Conservation (phyloP, 2,329 filamentous ascomycete genomes). For the Alternaria viburni region DNA sequence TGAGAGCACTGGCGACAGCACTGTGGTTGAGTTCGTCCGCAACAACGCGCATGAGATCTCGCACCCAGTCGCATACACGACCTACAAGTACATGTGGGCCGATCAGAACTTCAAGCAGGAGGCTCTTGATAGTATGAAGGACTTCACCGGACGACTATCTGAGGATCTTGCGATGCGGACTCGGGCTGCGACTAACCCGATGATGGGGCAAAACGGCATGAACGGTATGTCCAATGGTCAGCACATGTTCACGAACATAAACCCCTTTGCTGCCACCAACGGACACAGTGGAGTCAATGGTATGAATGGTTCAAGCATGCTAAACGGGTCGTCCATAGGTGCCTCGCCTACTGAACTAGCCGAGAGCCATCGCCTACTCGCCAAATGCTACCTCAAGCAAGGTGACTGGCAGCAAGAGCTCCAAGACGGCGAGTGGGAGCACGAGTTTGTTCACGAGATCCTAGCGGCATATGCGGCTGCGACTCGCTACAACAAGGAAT, state of each 20-base stretch:
- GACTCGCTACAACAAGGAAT: slow-evolving; percentile 90
- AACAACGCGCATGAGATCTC: slow-evolving; percentile 56
- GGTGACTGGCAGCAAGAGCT: slow-evolving; percentile 93
- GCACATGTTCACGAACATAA: slow-evolving; percentile 41
- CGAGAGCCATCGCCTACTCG: slow-evolving; percentile 73
- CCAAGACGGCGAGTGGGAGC: slow-evolving; percentile 87
- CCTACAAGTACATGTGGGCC: slow-evolving; percentile 97
- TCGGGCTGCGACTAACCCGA: slow-evolving; percentile 44
- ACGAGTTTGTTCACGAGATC: slow-evolving; percentile 85
- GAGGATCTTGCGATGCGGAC: slow-evolving; percentile 60
- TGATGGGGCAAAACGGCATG: slow-evolving; percentile 39
- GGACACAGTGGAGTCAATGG: slow-evolving; percentile 58
- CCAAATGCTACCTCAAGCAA: slow-evolving; percentile 94
- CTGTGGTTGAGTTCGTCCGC: slow-evolving; percentile 43
- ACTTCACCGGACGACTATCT: slow-evolving; percentile 66
- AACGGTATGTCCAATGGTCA: slow-evolving; percentile 55
- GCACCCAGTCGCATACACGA: slow-evolving; percentile 92
- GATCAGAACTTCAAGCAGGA: slow-evolving; percentile 53
- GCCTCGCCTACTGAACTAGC: slow-evolving; percentile 50
- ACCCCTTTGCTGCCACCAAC: slow-evolving; percentile 53
- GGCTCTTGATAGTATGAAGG: slow-evolving; percentile 63
- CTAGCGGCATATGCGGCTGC: slow-evolving; percentile 89
- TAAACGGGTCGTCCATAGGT: slow-evolving; percentile 33
- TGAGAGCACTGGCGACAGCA: slow-evolving; percentile 35
- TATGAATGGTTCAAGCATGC: slow-evolving; percentile 43